Conservation (phyloP, 805 yeast species). For the Kregervanrija fluxuum region DNA sequence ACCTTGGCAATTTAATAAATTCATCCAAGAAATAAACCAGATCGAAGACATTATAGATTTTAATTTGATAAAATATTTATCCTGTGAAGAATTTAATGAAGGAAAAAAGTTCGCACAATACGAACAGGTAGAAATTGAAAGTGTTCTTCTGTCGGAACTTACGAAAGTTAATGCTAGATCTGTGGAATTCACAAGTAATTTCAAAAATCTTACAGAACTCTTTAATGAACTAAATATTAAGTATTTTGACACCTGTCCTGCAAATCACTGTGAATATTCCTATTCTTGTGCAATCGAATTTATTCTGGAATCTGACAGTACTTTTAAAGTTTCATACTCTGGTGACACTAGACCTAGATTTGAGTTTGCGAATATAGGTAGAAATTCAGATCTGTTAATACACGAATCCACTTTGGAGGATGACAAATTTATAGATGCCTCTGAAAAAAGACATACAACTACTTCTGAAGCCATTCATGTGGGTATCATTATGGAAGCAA, state of each 20-base stretch:
- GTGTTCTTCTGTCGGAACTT: constrained; percentile 4
- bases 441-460: constrained; percentile 78
- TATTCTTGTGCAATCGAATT: constrained; percentile 59
- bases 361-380: constrained; percentile 55
- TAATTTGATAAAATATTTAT: constrained; percentile 13
- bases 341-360: constrained; percentile 90
- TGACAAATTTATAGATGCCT: constrained; percentile 69
- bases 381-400: constrained; percentile 61
- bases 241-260: constrained; percentile 55
- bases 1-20: constrained; percentile 69
- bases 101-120: constrained; percentile 9
- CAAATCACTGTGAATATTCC: constrained; percentile 79
- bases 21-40: constrained; percentile 57
- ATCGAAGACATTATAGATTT: constrained; percentile 14
- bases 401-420: constrained; percentile 94
- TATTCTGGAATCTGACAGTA: constrained; percentile 17
- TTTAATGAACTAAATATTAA: constrained; percentile 36
- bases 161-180: constrained; percentile 1
- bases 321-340: constrained; percentile 75
- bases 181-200: constrained; percentile 4
- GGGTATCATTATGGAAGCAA: constrained; percentile 63
- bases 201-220: constrained; percentile 19
- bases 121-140: constrained; percentile 23
- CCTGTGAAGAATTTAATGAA: constrained; percentile 28
- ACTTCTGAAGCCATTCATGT: constrained; percentile 77